Base-by-base conservation (phyloP, 257 asterid species). In the Solanum raphanifolium region DNA sequence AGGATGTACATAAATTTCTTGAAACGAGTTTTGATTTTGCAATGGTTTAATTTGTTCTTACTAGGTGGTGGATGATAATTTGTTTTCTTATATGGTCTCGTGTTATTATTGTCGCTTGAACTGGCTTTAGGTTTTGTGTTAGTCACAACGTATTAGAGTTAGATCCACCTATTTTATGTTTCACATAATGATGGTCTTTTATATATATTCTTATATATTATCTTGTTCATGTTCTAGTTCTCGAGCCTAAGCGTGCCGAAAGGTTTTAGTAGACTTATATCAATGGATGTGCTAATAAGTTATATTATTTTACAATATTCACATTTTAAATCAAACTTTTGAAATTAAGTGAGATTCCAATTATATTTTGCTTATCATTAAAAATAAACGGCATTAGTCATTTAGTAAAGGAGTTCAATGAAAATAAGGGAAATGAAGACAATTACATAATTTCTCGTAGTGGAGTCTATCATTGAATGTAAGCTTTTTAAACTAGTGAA, bases 181-280 rank as follows among this genome's bases (percentile, higher is more conserved):
- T 48, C 60, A 48, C 3, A 1, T 13, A 46, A 46, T 4, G 58
- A 46, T 46, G 58, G 20, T 46, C 58, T 6, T 46, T 7, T 3
- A 18, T 55, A 18, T 3, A 48, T 48, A 48, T 48, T 48, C 1
- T 6, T 13, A 48, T 13, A 52, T 62, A 62, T 23, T 60, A 62
- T 62, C 11, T 62, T n/a, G 31, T 62, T 23, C 3, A n/a, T n/a
- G 71, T 1, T 62, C 7, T 62, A 9, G 15, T n/a, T 1, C 0
- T n/a, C 3, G 0, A 10, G 15, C 7, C 31, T 3, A 23, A 15
- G 10, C 9, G 1, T 25, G 16, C 3, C 0, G 2, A 11, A n/a
- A 4, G 16, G 72, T 65, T n/a, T 65, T 10, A 65, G 32, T n/a
- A 25, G 72, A n/a, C 20, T 66, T 39, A 39, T 9, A 39, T 12